phyloP scores from a whole-genome alignment of 2,329 filamentous ascomycete genomes.

The Colletotrichum lentis region DNA sequence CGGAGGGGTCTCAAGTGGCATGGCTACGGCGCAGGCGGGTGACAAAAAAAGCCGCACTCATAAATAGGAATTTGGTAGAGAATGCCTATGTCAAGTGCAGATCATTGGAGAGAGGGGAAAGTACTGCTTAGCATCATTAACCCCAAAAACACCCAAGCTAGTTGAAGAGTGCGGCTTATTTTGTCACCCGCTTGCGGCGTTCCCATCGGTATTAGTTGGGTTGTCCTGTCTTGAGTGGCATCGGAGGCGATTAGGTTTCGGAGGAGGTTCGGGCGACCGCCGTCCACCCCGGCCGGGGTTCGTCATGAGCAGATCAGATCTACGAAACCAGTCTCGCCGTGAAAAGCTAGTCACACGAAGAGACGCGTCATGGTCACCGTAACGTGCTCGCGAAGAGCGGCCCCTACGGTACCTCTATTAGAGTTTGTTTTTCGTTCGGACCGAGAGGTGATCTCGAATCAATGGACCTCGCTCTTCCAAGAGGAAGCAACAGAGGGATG shows the following conservation, averaged over 20 bases:
- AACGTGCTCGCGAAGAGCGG: neutral
- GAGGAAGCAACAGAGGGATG: neutral
- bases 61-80: too few relatives aligned
- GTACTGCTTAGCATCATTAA: too few relatives aligned
- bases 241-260: neutral
- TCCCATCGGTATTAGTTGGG: neutral
- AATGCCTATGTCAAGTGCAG: too few relatives aligned
- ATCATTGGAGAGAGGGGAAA: too few relatives aligned
- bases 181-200: too few relatives aligned
- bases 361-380: neutral
- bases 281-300: neutral
- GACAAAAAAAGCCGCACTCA: too few relatives aligned
- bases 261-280: conserved; percentile 18
- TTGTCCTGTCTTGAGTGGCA: neutral
- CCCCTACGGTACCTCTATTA: neutral
- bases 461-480: neutral
- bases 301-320: conserved; percentile 21
- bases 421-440: neutral
- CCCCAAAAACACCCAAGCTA: too few relatives aligned
- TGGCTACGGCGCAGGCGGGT: too few relatives aligned
- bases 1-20: conserved; percentile 1
- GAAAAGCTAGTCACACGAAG: neutral
- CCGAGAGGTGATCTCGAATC: neutral
- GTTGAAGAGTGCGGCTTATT: too few relatives aligned
- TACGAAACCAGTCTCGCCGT: conserved; percentile 10